A percentile compares a stretch with the other conserved stretches of the same genome.
Conservation (phyloP, 1,139 yeast species). For the Kodamaea plutei region DNA sequence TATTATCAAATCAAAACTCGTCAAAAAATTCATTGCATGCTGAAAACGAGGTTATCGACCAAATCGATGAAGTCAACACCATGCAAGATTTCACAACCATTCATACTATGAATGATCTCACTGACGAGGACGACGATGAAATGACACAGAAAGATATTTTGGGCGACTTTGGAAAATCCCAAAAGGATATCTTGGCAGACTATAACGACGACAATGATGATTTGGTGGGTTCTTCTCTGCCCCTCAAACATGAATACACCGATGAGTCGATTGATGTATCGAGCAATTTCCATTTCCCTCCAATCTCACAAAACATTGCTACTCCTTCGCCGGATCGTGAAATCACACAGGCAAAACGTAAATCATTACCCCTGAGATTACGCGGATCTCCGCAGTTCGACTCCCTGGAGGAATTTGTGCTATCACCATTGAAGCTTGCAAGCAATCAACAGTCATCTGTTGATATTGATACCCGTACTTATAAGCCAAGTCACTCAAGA, state of each 20-base stretch:
- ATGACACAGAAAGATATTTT: too few relatives aligned
- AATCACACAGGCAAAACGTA: constrained; percentile 27
- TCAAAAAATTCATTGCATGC: constrained; percentile 11
- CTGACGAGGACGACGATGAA: constrained; percentile 19
- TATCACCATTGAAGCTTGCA: constrained; percentile 42
- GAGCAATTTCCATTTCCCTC: constrained; percentile 26
- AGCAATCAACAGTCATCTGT: constrained; percentile 15
- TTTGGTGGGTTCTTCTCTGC: not conserved
- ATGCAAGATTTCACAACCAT: constrained; percentile 15
- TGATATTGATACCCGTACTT: constrained; percentile 23
- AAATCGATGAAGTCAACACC: constrained; percentile 14
- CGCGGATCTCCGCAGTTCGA: constrained; percentile 19
- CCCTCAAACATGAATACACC: constrained; percentile 1
- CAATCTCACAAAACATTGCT: constrained; percentile 15
- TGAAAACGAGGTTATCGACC: constrained; percentile 9
- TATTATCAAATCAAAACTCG: constrained; percentile 16
- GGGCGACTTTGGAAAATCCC: not conserved
- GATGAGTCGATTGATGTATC: constrained; percentile 22
- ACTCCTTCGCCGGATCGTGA: constrained; percentile 38
- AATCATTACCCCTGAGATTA: constrained; percentile 37
- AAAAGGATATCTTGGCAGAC: not conserved
- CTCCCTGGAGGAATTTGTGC: constrained; percentile 32
- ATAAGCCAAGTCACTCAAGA: constrained; percentile 36
- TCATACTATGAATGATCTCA: constrained; percentile 24
- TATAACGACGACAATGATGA: not conserved